Percentiles rank a stretch among this genome's conserved stretches.
Evolutionary conservation across 768 basidiomycete genomes (phyloP).

Genomic region (Russula earlei): DNA sequence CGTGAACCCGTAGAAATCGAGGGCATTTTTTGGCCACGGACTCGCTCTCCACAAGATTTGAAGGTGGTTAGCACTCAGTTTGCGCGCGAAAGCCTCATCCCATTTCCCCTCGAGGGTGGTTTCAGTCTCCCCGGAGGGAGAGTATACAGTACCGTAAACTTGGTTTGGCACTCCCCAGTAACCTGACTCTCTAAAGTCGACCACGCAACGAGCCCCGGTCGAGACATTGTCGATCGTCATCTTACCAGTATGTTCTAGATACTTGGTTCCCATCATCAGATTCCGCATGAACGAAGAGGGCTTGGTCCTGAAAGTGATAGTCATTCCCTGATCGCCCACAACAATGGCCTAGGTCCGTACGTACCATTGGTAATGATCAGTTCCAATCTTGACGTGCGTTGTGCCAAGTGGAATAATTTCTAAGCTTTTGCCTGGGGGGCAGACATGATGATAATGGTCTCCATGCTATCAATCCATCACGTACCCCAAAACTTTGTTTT

Average conservation of each 20-base stretch:
- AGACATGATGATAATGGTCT: conserved; percentile 19
- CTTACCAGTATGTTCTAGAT: conserved; percentile 77
- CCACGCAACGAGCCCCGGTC: conserved; percentile 45
- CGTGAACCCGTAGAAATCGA: conserved; percentile 77
- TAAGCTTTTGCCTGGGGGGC: conserved; percentile 64
- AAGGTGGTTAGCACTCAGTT: conserved; percentile 56
- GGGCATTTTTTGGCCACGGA: conserved; percentile 62
- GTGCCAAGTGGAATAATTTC: conserved; percentile 78
- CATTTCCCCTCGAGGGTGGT: conserved; percentile 80
- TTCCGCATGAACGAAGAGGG: conserved; percentile 86
- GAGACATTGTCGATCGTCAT: conserved; percentile 62
- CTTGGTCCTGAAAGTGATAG: conserved; percentile 51
- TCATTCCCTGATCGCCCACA: not conserved
- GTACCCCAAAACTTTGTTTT: conserved; percentile 88
- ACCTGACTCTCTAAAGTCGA: conserved; percentile 83
- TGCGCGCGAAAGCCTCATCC: conserved; percentile 74
- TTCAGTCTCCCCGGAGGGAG: conserved; percentile 41
- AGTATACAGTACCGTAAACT: conserved; percentile 52
- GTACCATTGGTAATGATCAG: conserved; percentile 66
- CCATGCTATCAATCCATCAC: conserved; percentile 24
- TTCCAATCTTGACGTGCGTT: conserved; percentile 54
- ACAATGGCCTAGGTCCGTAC: conserved; percentile 16
- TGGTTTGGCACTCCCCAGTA: conserved; percentile 77
- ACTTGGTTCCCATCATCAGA: conserved; percentile 84
- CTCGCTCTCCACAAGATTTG: conserved; percentile 69